These are phyloP conservation scores for Blastosporella zonata DNA, from an alignment of 1,284 basidiomycete species.

Conservation along the genomic window DNA sequence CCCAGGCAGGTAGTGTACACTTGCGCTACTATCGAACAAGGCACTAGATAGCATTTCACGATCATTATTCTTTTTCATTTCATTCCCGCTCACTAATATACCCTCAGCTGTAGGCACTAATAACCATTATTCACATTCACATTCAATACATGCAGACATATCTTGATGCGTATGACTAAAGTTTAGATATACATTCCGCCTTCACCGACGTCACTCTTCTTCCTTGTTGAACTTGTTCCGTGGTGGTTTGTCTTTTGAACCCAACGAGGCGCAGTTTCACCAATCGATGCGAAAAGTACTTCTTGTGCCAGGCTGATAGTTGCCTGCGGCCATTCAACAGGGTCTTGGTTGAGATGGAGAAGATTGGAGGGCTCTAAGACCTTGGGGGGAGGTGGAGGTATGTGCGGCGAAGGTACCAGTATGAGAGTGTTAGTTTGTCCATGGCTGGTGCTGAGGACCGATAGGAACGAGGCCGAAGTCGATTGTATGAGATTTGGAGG, in stretches of 20 bases:
- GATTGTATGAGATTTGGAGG: conserved; percentile 61
- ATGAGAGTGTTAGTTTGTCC: conserved; percentile 29
- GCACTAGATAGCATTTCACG: too few relatives aligned
- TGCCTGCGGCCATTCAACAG: conserved; percentile 33
- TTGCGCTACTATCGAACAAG: too few relatives aligned
- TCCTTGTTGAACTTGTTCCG: conserved; percentile 13
- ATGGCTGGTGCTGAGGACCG: conserved; percentile 26
- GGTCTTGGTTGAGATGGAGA: conserved; percentile 28
- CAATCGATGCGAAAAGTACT: conserved; percentile 32
- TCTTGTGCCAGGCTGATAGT: conserved; percentile 36
- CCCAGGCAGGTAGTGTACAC: conserved; percentile 23
- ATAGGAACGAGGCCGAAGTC: conserved; percentile 54
- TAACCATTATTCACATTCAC: background rate
- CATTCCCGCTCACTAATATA: conserved; percentile 11
- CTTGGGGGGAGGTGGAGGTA: conserved; percentile 38
- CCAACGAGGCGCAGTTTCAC: conserved; percentile 21
- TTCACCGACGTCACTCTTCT: conserved; percentile 39
- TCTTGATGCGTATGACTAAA: background rate
- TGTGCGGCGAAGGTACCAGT: conserved; percentile 51
- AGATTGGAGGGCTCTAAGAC: conserved; percentile 31
- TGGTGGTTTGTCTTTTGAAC: conserved; percentile 1
- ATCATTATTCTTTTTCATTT: too few relatives aligned
- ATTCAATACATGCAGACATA: conserved; percentile 3
- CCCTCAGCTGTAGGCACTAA: conserved; percentile 8
- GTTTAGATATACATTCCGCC: conserved; percentile 58